Conservation (phyloP, 768 basidiomycete species). For the Vishniacozyma victoriae region DNA sequence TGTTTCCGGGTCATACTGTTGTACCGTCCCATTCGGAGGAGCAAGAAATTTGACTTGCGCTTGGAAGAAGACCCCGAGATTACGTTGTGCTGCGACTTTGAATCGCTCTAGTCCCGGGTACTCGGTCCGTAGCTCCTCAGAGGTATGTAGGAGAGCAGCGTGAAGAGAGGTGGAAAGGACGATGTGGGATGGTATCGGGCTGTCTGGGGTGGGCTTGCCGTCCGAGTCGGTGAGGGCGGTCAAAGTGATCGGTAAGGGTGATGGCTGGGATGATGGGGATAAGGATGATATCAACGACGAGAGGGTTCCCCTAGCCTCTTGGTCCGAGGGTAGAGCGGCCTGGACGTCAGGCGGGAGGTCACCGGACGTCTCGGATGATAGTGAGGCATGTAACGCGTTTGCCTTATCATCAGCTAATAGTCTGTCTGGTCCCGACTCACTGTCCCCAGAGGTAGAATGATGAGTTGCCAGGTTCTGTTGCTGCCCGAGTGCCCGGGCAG, state of each 20-base stretch:
- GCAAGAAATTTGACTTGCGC: constrained; percentile 56
- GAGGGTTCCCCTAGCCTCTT: constrained; percentile 1
- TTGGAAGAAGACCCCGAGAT: constrained; percentile 66
- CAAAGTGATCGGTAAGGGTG: constrained; percentile 7
- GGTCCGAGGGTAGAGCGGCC: neutral
- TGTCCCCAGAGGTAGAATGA: constrained; percentile 32
- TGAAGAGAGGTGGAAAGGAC: constrained; percentile 82
- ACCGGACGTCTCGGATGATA: neutral
- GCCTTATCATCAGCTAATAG: no score
- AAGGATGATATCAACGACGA: constrained; percentile 53
- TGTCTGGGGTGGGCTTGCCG: constrained; percentile 18
- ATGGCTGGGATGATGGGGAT: constrained; percentile 11
- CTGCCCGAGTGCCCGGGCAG: neutral
- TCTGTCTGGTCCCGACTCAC: no score
- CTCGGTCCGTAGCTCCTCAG: constrained; percentile 60
- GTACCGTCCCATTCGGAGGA: constrained; percentile 50
- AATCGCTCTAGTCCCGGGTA: constrained; percentile 78
- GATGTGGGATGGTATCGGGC: constrained; percentile 59
- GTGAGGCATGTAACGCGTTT: no score
- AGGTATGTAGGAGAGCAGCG: constrained; percentile 65
- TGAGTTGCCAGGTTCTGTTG: constrained; percentile 36
- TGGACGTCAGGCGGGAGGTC: constrained; percentile 2
- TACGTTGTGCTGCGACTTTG: constrained; percentile 73
- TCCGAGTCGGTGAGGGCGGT: constrained; percentile 44
- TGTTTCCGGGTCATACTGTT: constrained; percentile 59